Conservation (phyloP, 805 yeast genomes). For the Candida pini region DNA sequence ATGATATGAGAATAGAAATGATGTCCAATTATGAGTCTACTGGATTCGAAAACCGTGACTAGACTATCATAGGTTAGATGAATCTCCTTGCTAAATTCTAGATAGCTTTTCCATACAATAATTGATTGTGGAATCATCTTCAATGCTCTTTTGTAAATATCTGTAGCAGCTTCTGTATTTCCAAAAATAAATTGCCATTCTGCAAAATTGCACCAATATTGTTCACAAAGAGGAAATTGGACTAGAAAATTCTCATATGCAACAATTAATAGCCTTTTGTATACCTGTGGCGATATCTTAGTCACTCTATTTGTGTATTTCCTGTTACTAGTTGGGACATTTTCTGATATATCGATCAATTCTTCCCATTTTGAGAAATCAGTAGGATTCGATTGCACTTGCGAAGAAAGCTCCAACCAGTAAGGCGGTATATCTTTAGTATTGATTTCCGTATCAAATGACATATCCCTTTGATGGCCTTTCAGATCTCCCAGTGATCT, state of each 20-base stretch:
- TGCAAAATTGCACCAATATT: constrained; percentile 57
- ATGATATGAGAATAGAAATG: constrained; percentile 48
- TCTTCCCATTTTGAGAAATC: constrained; percentile 33
- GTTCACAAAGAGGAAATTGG: constrained; percentile 44
- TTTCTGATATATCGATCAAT: constrained; percentile 31
- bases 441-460: constrained; percentile 9
- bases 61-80: constrained; percentile 28
- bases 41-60: constrained; percentile 36
- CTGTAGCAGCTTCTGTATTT: constrained; percentile 30
- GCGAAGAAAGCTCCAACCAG: constrained; percentile 30
- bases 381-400: constrained; percentile 29
- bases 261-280: constrained; percentile 30
- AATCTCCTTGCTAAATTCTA: constrained; percentile 33
- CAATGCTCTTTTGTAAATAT: constrained; percentile 36
- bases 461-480: too few species aligned
- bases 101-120: constrained; percentile 45
- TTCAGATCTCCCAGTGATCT: too few species aligned
- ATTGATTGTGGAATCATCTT: constrained; percentile 37
- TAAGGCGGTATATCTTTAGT: constrained; percentile 16
- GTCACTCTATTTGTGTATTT: constrained; percentile 3
- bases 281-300: constrained; percentile 8
- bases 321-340: constrained; percentile 9
- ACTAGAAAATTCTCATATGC: constrained; percentile 39
- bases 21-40: constrained; percentile 43
- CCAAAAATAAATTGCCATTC: constrained; percentile 41